These are phyloP conservation scores for Globisporangium yorkense DNA, from an alignment of 352 stramenopile genomes.

Conservation along the genomic window DNA sequence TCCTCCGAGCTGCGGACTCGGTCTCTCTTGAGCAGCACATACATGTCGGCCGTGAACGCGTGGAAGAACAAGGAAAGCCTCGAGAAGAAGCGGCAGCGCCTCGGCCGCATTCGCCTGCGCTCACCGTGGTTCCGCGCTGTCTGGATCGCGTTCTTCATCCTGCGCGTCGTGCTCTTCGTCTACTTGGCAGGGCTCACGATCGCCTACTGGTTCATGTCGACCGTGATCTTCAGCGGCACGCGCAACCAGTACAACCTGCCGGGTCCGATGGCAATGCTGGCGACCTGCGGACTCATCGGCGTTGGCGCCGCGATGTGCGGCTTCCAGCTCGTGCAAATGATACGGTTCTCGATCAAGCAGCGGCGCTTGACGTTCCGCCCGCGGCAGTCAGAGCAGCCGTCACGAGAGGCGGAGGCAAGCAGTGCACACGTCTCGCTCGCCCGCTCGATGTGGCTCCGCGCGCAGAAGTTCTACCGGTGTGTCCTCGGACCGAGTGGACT, in stretches of 20 bases:
- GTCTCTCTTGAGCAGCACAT: background rate
- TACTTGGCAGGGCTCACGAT: conserved; percentile 3
- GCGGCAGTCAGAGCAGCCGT: background rate
- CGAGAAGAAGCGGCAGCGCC: conserved; percentile 1
- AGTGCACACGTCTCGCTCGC: background rate
- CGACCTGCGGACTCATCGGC: conserved; percentile 1
- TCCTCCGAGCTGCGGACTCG: background rate
- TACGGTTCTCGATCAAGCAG: conserved; percentile 1
- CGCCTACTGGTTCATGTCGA: conserved; percentile 12
- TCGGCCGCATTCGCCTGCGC: conserved; percentile 1
- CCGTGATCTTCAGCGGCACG: background rate
- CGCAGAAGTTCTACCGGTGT: background rate
- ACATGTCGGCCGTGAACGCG: background rate
- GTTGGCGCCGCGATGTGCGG: background rate
- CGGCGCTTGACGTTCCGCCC: conserved; percentile 2
- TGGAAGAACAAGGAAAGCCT: conserved; percentile 1
- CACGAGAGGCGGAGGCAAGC: background rate
- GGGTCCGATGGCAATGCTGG: background rate
- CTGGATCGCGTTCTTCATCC: conserved; percentile 3
- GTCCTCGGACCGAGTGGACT: conserved; percentile 5
- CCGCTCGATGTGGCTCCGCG: background rate
- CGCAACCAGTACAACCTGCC: conserved; percentile 8
- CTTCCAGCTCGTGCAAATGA: conserved; percentile 3
- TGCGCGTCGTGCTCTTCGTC: conserved; percentile 6
- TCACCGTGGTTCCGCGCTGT: conserved; percentile 6